These are phyloP conservation scores for Collybiopsis luxurians DNA, from an alignment of 768 basidiomycete genomes.

Conservation along the genomic window DNA sequence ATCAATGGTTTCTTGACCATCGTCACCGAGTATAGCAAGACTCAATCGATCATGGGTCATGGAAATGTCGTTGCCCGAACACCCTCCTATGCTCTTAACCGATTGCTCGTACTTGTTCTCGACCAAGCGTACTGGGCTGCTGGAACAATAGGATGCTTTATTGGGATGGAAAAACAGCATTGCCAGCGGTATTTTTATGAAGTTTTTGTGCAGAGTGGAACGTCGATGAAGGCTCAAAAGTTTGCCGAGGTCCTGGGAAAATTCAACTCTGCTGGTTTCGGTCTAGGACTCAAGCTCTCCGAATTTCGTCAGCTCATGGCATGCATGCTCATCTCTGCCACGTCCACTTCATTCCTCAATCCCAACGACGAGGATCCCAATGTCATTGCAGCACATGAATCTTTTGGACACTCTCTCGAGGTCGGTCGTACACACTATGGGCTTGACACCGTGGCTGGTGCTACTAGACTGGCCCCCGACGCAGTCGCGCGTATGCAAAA, in stretches of 20 bases:
- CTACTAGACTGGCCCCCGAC: background rate
- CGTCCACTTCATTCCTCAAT: background rate
- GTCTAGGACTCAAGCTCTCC: background rate
- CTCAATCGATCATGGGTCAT: conserved; percentile 11
- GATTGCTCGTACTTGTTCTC: conserved; percentile 2
- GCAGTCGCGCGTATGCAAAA: background rate
- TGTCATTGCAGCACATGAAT: background rate
- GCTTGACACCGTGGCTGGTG: background rate
- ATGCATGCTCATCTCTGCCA: background rate
- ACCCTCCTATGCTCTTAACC: background rate
- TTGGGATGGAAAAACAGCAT: background rate
- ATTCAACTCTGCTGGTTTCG: background rate
- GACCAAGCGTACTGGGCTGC: background rate
- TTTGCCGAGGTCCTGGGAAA: background rate
- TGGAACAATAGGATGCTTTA: background rate
- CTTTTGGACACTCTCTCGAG: background rate
- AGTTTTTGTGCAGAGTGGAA: background rate
- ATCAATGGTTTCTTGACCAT: conserved; percentile 13
- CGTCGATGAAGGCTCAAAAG: background rate
- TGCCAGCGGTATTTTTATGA: background rate
- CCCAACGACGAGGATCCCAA: background rate
- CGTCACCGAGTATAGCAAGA: conserved; percentile 12
- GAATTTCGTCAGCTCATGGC: background rate
- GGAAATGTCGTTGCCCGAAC: conserved; percentile 9
- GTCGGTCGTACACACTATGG: background rate